phyloP scores from a whole-genome alignment of 164 flowering plant species.

The Houttuynia cordata region DNA sequence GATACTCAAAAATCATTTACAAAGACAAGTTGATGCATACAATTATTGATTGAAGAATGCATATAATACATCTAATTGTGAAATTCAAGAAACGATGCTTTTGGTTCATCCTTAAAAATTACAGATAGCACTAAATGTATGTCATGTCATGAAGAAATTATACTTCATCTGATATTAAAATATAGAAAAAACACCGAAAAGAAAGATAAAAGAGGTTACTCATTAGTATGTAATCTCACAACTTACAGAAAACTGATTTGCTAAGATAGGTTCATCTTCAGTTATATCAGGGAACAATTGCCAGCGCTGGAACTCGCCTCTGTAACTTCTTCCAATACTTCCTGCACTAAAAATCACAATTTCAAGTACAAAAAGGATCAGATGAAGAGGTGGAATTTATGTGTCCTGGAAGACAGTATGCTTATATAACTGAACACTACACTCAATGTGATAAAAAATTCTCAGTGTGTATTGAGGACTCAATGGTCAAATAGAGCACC shows the following conservation, averaged over 20 bases:
- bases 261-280: constrained; percentile 72
- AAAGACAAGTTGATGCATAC: not conserved
- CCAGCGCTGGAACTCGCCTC: constrained; percentile 84
- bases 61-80: not conserved
- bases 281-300: constrained; percentile 70
- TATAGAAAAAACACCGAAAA: not conserved
- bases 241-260: constrained; percentile 97
- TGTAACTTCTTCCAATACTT: constrained; percentile 89
- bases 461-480: too few species aligned
- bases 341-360: constrained; percentile 50
- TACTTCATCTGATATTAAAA: too few species aligned
- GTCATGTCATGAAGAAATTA: too few species aligned
- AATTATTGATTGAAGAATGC: not conserved
- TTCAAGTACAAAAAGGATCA: not conserved
- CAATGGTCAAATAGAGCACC: too few species aligned
- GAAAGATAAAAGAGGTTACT: not conserved
- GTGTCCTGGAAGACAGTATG: too few species aligned
- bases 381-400: too few species aligned
- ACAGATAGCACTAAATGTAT: not conserved
- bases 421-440: too few species aligned
- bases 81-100: not conserved
- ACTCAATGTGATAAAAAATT: too few species aligned
- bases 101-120: not conserved
- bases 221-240: not conserved
- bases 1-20: not conserved